These are phyloP conservation scores for Baudoinia panamericana DNA, from an alignment of 495 filamentous ascomycete genomes.

Conservation along the genomic window DNA sequence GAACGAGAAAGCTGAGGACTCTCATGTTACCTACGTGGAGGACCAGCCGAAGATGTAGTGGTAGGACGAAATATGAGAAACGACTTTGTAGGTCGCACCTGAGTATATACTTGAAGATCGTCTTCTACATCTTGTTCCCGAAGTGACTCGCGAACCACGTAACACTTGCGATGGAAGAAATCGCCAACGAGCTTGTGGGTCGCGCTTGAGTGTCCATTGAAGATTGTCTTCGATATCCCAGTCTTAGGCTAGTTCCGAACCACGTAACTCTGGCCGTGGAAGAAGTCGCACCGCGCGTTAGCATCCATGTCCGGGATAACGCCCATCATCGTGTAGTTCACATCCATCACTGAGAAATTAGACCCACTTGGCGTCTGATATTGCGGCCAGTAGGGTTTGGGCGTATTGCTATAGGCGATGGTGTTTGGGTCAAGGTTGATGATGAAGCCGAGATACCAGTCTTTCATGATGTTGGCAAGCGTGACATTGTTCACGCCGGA, in stretches of 20 bases:
- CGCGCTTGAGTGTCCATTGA: too few relatives aligned
- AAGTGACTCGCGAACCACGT: too few relatives aligned
- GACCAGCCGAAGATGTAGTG: too few relatives aligned
- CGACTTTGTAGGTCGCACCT: too few relatives aligned
- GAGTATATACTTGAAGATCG: too few relatives aligned
- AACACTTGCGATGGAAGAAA: too few relatives aligned
- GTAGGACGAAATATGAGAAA: too few relatives aligned
- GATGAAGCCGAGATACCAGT: constrained; percentile 51
- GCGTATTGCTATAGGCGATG: constrained; percentile 5
- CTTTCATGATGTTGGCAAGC: constrained; percentile 44
- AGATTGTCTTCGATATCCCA: too few relatives aligned
- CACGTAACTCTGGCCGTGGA: constrained; percentile 19
- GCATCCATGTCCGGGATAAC: constrained; percentile 15
- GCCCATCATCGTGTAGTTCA: constrained; percentile 20
- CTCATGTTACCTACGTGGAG: too few relatives aligned
- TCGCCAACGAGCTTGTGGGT: too few relatives aligned
- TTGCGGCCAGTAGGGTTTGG: constrained; percentile 18
- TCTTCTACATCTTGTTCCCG: too few relatives aligned
- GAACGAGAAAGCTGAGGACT: too few relatives aligned
- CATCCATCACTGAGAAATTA: constrained; percentile 11
- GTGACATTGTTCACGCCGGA: constrained; percentile 31
- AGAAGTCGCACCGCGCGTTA: constrained; percentile 19
- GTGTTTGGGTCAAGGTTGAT: constrained; percentile 18
- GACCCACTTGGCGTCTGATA: constrained; percentile 3
- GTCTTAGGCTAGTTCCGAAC: constrained; percentile 23